phyloP scores from a whole-genome alignment of 768 basidiomycete species.

The Naganishia friedmannii region DNA sequence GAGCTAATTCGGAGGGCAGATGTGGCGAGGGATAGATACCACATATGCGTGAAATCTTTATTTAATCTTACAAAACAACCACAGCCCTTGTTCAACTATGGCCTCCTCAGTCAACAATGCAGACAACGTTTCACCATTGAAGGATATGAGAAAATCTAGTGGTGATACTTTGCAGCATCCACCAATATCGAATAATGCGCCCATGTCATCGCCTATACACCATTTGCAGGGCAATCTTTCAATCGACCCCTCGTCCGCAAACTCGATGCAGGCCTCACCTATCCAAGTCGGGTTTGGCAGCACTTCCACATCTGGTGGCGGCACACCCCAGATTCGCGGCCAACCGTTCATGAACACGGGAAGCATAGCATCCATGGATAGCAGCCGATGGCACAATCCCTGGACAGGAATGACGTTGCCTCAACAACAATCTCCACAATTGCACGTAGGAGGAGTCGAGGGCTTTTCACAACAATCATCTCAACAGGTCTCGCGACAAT shows the following conservation, averaged over 20 bases:
- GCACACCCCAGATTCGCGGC: neutral
- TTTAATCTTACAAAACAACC: neutral
- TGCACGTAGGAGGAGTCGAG: neutral
- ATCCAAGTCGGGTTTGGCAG: conserved; percentile 16
- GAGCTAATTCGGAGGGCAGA: neutral
- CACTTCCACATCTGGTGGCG: neutral
- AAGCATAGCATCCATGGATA: neutral
- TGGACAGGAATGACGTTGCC: conserved; percentile 11
- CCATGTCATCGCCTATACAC: conserved; percentile 2
- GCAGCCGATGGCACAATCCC: neutral
- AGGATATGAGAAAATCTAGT: neutral
- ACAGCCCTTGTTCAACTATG: neutral
- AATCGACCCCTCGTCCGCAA: neutral
- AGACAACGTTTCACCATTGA: neutral
- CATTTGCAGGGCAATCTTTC: neutral
- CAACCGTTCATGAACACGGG: conserved; percentile 17
- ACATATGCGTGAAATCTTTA: neutral
- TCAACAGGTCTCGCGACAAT: neutral
- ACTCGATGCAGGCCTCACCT: neutral
- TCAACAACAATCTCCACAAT: neutral
- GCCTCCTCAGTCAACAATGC: neutral
- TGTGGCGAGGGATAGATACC: neutral
- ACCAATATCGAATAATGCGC: neutral
- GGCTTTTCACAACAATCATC: neutral
- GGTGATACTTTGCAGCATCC: neutral